Evolutionary conservation across 768 basidiomycete species (phyloP).

Genomic region (Cyathus striatus): DNA sequence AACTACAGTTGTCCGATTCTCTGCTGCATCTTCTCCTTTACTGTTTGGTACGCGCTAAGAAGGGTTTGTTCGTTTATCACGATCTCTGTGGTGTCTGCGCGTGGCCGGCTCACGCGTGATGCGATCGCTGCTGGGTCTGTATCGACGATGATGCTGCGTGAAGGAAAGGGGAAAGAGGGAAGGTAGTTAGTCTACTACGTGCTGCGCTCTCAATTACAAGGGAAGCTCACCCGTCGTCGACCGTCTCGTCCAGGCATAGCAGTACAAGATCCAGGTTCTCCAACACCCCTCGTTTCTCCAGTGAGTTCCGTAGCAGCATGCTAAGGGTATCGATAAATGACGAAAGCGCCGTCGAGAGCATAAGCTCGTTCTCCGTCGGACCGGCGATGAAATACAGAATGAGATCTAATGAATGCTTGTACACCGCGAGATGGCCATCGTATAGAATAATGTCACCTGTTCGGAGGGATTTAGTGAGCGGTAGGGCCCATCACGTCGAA

Average conservation of each 20-base stretch:
- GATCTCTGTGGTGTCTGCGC: slow-evolving; percentile 91
- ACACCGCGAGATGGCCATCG: slow-evolving; percentile 86
- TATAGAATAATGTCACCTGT: slow-evolving; percentile 91
- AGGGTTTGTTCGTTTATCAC: slow-evolving; percentile 98
- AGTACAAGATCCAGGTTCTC: slow-evolving; percentile 93
- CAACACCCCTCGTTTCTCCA: slow-evolving; percentile 91
- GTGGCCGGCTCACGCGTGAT: slow-evolving; percentile 87
- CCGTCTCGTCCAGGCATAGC: slow-evolving; percentile 91
- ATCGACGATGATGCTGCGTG: slow-evolving; percentile 85
- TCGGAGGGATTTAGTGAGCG: background rate
- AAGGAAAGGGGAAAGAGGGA: background rate
- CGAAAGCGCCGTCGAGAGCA: slow-evolving; percentile 81
- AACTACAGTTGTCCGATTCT: slow-evolving; percentile 71
- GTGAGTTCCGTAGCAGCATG: slow-evolving; percentile 82
- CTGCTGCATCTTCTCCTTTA: slow-evolving; percentile 81
- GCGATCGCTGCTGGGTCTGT: slow-evolving; percentile 96
- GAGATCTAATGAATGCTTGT: slow-evolving; percentile 93
- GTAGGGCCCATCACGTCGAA: background rate
- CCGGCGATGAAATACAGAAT: slow-evolving; percentile 91
- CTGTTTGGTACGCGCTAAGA: slow-evolving; percentile 87
- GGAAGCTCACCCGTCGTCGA: slow-evolving; percentile 88
- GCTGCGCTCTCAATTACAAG: too few species aligned
- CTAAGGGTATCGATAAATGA: slow-evolving; percentile 85
- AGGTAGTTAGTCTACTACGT: background rate
- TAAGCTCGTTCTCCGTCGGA: slow-evolving; percentile 89